A percentile compares a stretch with the other conserved stretches of the same genome.
phyloP scores from a whole-genome alignment of 495 filamentous ascomycete genomes.

The Podospora sp. region DNA sequence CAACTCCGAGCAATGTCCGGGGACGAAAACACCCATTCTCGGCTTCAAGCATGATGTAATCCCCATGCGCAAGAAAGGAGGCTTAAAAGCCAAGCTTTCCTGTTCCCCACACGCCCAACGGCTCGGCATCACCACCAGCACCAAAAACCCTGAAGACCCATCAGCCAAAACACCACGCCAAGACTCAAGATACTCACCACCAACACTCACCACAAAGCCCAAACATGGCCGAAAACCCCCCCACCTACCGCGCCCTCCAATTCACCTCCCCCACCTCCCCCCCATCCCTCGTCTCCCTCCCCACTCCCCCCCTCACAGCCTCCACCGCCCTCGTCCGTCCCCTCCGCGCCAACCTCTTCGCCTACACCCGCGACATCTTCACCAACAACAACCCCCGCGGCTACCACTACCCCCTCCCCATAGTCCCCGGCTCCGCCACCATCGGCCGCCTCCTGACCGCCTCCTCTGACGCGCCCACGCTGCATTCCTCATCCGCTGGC shows the following conservation, averaged over 20 bases:
- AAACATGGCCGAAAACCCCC: slow-evolving; percentile 12
- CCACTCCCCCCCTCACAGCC: slow-evolving; percentile 26
- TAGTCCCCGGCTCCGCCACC: slow-evolving; percentile 31
- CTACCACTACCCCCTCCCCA: slow-evolving; percentile 31
- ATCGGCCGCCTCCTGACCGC: slow-evolving; percentile 49
- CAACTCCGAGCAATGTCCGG: neutral
- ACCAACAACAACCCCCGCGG: slow-evolving; percentile 31
- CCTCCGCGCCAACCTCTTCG: slow-evolving; percentile 28
- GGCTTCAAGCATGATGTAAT: neutral
- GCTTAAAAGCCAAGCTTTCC: neutral
- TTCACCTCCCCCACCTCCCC: slow-evolving; percentile 31
- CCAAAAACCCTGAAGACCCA: neutral
- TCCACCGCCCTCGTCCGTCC: slow-evolving; percentile 30
- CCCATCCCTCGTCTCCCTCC: slow-evolving; percentile 22
- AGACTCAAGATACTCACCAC: neutral
- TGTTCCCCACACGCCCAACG: neutral
- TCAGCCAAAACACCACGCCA: neutral
- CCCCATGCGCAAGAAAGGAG: neutral
- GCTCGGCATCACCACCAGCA: neutral
- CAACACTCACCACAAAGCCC: neutral
- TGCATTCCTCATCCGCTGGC: slow-evolving; percentile 34
- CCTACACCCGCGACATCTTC: slow-evolving; percentile 33
- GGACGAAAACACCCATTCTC: neutral
- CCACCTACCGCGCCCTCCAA: slow-evolving; percentile 29
- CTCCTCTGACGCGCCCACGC: slow-evolving; percentile 45